Conservation (phyloP, 768 basidiomycete species). For the Amanita rubescens region DNA sequence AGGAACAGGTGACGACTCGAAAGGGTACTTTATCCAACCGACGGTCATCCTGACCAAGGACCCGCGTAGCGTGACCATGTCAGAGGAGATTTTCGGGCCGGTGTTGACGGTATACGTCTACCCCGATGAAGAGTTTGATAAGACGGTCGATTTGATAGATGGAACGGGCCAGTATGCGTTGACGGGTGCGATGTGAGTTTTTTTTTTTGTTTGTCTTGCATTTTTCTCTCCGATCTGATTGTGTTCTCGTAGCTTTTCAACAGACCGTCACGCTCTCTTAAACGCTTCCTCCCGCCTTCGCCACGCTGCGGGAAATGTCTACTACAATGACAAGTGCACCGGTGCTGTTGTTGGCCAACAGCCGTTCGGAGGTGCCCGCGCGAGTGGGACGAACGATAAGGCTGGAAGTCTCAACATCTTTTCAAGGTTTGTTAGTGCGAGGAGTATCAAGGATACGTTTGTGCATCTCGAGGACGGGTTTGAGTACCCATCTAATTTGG, state of each 20-base stretch:
- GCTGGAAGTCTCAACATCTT: conserved; percentile 72
- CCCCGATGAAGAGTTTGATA: conserved; percentile 79
- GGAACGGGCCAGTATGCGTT: conserved; percentile 81
- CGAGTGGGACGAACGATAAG: conserved; percentile 96
- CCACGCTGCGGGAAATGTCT: conserved; percentile 92
- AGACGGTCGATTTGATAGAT: conserved; percentile 84
- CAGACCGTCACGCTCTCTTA: conserved; percentile 74
- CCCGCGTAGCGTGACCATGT: conserved; percentile 82
- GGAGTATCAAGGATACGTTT: conserved; percentile 98
- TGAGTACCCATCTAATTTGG: conserved; percentile 80
- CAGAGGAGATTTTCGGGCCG: conserved; percentile 95
- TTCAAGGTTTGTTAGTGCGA: conserved; percentile 74
- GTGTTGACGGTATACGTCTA: conserved; percentile 91
- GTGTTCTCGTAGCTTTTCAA: conserved; percentile 55
- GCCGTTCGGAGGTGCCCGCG: conserved; percentile 93
- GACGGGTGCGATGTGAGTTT: conserved; percentile 85
- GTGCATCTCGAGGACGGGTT: conserved; percentile 66
- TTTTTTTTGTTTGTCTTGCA: background rate
- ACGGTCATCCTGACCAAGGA: conserved; percentile 92
- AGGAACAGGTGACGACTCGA: conserved; percentile 81
- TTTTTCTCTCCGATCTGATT: conserved; percentile 7
- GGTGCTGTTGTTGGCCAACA: conserved; percentile 98
- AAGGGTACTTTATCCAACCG: conserved; percentile 90
- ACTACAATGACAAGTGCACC: conserved; percentile 98
- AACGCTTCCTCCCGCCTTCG: conserved; percentile 76